Evolutionary conservation across 768 basidiomycete species (phyloP), one percentile per base, ranked within the genome.

Genomic region (Suillus brevipes): DNA sequence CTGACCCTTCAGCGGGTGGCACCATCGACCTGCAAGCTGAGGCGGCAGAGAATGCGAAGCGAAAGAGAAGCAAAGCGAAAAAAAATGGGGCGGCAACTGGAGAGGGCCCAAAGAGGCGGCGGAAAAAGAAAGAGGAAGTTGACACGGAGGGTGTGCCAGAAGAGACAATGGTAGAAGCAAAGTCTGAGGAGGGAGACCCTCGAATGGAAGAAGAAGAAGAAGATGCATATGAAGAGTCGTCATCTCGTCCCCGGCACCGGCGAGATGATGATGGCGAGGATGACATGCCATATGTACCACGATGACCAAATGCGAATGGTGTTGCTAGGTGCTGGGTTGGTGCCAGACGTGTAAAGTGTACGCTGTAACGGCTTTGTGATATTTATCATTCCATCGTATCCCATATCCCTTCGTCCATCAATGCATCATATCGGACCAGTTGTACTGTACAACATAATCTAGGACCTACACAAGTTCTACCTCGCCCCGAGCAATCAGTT

Each of bases 1-100:
- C 93, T 1, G 95, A 98, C 76, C 95, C 95, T 0, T 90, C 92
- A 4, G 87, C 87, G 23, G 91, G 92, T 13, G 92, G 90, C 2
- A 92, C 90, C 0, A 86, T 91, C 50, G 87, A 91, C 70, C 75
- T 92, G 18, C 89, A 89, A 56, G 81, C 82, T 16, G 90, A 90
- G 70, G 81, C 77, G 25, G 77, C 80, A 8, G 85, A 87, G 59
- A 78, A 74, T 37, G 76, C 77, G 45, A 86, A 86, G 74, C 89
- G 88, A 77, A 89, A 86, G 75, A 81, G 79, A 80, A 72, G 83
- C 77, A 87, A 86, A 68, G 82, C 82, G 25, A 89, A 82, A 75
- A 80, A 80, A 58, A 79, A 83, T 47, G 81, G 79, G 6, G 69
- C 80, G 4, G 71, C 73, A 6, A 72, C 75, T 3, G 78, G 75